Evolutionary conservation across 768 basidiomycete genomes (phyloP), one percentile per base, ranked within the genome.

Genomic region (Wakefieldia striispora): DNA sequence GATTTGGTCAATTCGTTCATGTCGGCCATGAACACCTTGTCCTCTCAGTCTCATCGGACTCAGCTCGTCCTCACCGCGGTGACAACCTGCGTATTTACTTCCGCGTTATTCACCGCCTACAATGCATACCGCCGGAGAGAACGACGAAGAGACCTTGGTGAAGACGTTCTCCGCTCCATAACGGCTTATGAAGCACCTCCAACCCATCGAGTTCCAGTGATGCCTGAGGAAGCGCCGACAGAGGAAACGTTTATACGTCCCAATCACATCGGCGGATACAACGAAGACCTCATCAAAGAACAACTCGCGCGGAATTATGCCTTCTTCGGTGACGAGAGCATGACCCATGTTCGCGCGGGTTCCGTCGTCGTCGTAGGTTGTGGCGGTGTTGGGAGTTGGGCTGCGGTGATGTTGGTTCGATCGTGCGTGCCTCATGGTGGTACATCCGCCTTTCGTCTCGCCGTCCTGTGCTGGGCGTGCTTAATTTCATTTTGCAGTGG

Each of bases 381-480:
- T 56, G 97, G 97, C 50, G 95, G 97, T 2, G 97, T 99, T 0
- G 97, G 97, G 0, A 94, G 91, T 62, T 95, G 93, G 91, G 89
- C 85, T 33, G 93, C 94, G 14, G 81, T 95, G 27, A 95, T 95
- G 95, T 81, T 93, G 23, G 86, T 83, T 39, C 74, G 94, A 65
- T 94, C 92, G 89, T 94, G 62, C 64, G 90, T 81, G 24, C 20
- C 33, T 26, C 33, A 6, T 16, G 33, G 33, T 23, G 19, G 16
- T 21, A 27, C 13, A 23, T 9, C 37, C 21, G 39, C 34, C 21
- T 14, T 23, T 20, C 34, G 17, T 42, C 34, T 26, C 29, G 21
- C 23, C 37, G 17, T 27, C 31, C n/a, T 19, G 29, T 14, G 14
- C 9, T 17, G 10, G 31, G 6, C 12, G 36, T 4, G 20, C 37